Evolutionary conservation across 306 rosid genomes (phyloP), one percentile per base, ranked within the genome.

Genomic region (Phaseolus lunatus): DNA sequence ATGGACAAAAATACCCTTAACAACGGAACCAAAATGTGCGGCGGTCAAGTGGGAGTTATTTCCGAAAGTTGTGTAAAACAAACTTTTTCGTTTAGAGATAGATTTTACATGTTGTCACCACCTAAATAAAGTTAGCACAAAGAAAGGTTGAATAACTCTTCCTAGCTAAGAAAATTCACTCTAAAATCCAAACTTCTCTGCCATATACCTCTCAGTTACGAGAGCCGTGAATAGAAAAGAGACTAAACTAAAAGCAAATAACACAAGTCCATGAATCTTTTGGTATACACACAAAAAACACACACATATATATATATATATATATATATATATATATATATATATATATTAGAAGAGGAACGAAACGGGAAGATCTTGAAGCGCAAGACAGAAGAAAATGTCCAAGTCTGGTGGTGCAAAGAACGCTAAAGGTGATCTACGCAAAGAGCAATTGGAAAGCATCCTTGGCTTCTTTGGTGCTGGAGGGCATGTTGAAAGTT

Each of bases 391-490:
- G 86, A 94, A 84, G 86, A 94, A 88, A 65, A 85, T 84, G 62
- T 94, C 96, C 39, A 94, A 82, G 14, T 94, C 98, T 3, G 91
- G 97, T 5, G 96, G 88, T 39, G 92, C 90, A 37, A 90, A 91
- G 84, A 91, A 89, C 3, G 90, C 59, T 19, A 86, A 79, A 0
- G 93, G 90, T 1, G 92, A 67, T 49, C 88, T 82, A 27, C 82
- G 84, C 56, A 81, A 57, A 0, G 86, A 84, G 85, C 78, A 91
- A 75, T 79, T 84, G 6, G 94, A 79, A 18, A 83, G 67, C 16
- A 84, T 72, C 72, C 91, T 90, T 77, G 77, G 87, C 88, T 91
- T 94, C 91, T 94, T 90, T 5, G 98, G 98, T 7, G 97, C 91
- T 23, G 97, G 94, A 2, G 98, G 98, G 22, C 98, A 94, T 23